Base-by-base conservation (phyloP, 768 basidiomycete species). In the Cystobasidium ongulense region DNA sequence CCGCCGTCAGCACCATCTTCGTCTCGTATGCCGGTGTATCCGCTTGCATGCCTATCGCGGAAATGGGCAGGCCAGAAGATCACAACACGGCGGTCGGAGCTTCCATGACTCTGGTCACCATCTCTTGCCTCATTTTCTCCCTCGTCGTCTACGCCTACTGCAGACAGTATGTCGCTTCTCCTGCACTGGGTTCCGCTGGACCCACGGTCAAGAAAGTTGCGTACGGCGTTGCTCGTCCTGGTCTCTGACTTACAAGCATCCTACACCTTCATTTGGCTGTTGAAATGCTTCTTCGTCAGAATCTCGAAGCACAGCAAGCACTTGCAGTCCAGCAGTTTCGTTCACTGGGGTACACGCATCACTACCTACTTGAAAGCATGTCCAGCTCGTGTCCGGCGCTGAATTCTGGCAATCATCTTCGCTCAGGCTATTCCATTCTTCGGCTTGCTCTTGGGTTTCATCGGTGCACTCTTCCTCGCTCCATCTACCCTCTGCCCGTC, bases 21-120 rank as follows among this genome's bases (percentile, higher is more conserved):
- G 79, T 81, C 63, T 77, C 80, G 0, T 82, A 77, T 67, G 76
- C 77, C 29, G 80, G 79, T 3, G 77, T 57, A 36, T 72, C 63
- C 25, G 73, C 77, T n/a, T 76, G 36, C 76, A 50, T 77, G 18
- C 71, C 76, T 43, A 75, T 79, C 43, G 80, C 80, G 18, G 82
- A 83, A 76, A 82, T 83, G 81, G 74, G 75, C 41, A 71, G 79
- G 59, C 80, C 78, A 3, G 75, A 75, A 35, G 77, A 81, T 62
- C 82, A 79, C 77, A 80, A 77, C 53, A 80, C 78, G 66, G 73
- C 77, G 18, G 74, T 82, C 57, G 61, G 80, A 52, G 64, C 76
- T 10, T 78, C 77, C 54, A 78, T 80, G 73, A 54, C 70, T 5
- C 75, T 80, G 71, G 76, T 80, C 53, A 80, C 75, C 2, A 31